phyloP scores from a whole-genome alignment of 2,329 filamentous ascomycete species.

The Talaromyces sp. region DNA sequence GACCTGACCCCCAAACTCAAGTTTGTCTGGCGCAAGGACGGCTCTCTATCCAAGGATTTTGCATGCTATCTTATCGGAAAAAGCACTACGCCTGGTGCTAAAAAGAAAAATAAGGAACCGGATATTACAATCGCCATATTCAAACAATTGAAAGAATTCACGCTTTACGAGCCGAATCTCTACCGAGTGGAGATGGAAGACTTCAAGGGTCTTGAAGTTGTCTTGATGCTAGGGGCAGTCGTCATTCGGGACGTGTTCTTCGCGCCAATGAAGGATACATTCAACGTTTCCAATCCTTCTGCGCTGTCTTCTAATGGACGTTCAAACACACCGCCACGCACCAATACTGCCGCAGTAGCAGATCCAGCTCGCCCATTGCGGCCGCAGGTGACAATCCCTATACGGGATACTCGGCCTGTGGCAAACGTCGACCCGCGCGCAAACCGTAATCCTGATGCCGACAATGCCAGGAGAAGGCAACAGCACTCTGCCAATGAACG shows the following conservation, averaged over 20 bases:
- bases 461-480: constrained; percentile 42
- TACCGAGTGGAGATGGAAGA: constrained; percentile 89
- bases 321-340: background rate
- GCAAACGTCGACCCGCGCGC: constrained; percentile 40
- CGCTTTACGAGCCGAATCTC: constrained; percentile 89
- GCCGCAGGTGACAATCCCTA: constrained; percentile 18
- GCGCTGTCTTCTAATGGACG: constrained; percentile 12
- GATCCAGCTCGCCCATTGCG: constrained; percentile 13
- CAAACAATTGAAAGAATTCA: constrained; percentile 68
- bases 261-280: constrained; percentile 63
- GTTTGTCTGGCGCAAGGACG: constrained; percentile 86
- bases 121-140: constrained; percentile 94
- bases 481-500: constrained; percentile 31
- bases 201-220: constrained; percentile 83
- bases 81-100: constrained; percentile 54
- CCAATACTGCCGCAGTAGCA: background rate
- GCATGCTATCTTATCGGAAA: constrained; percentile 82
- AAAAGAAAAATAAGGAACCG: constrained; percentile 78
- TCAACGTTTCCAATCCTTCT: constrained; percentile 54
- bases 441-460: constrained; percentile 48
- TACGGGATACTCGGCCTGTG: constrained; percentile 12
- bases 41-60: constrained; percentile 78
- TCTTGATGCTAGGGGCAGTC: constrained; percentile 57
- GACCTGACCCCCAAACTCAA: constrained; percentile 64
- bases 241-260: constrained; percentile 60